Conservation (phyloP, 495 filamentous ascomycete genomes). For the Penicillium atrosanguineum region DNA sequence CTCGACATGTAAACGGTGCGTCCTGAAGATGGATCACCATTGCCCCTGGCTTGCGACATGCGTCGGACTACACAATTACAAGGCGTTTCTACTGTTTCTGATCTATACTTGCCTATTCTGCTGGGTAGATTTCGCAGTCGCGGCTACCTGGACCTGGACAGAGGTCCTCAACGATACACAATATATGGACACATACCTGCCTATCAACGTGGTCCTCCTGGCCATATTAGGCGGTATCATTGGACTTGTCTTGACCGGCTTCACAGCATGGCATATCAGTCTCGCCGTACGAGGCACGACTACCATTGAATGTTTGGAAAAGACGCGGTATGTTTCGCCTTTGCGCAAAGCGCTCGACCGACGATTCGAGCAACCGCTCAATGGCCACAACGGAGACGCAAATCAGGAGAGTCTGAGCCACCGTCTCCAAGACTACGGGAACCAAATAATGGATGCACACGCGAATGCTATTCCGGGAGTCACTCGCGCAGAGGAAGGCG, state of each 20-base stretch:
- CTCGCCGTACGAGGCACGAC: slow-evolving; percentile 76
- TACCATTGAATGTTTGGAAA: slow-evolving; percentile 94
- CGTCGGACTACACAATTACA: slow-evolving; percentile 91
- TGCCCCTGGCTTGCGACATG: slow-evolving; percentile 98
- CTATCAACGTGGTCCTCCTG: slow-evolving; percentile 87
- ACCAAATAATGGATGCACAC: slow-evolving; percentile 77
- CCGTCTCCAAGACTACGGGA: slow-evolving; percentile 62
- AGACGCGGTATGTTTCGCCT: slow-evolving; percentile 84
- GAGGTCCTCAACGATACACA: slow-evolving; percentile 68
- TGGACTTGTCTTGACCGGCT: slow-evolving; percentile 80
- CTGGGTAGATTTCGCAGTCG: slow-evolving; percentile 71
- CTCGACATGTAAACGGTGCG: slow-evolving; percentile 86
- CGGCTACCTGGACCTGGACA: slow-evolving; percentile 73
- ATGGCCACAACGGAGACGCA: slow-evolving; percentile 39
- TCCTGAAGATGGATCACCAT: slow-evolving; percentile 99
- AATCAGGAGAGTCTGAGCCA: slow-evolving; percentile 58
- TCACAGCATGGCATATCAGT: slow-evolving; percentile 90
- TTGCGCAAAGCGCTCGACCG: slow-evolving; percentile 66
- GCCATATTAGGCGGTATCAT: slow-evolving; percentile 87
- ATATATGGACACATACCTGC: slow-evolving; percentile 67
- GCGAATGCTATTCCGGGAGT: slow-evolving; percentile 80
- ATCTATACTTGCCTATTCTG: slow-evolving; percentile 88
- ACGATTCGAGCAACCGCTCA: slow-evolving; percentile 43
- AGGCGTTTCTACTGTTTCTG: slow-evolving; percentile 89
- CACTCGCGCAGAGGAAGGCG: slow-evolving; percentile 77